Evolutionary conservation across 345 rosid genomes (phyloP).

Genomic region (Reutealis trisperma): DNA sequence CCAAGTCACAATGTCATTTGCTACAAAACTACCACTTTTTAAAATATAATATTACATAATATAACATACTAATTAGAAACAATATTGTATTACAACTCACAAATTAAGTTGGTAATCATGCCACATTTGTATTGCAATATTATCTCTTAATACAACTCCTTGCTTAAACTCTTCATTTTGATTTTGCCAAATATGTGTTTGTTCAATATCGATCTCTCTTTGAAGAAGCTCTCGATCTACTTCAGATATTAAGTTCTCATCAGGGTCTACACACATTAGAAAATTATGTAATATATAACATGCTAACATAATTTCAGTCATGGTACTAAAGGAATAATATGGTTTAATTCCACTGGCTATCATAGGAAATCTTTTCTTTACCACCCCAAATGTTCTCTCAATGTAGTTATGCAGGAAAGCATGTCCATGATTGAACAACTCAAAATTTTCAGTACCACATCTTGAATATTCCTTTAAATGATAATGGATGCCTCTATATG

Average conservation of each 20-base stretch:
- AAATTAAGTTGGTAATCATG: background rate
- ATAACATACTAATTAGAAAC: too few species aligned
- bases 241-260: background rate
- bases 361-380: background rate
- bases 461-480: background rate
- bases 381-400: background rate
- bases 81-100: too few species aligned
- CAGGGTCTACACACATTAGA: too few species aligned
- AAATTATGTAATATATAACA: background rate
- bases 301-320: background rate
- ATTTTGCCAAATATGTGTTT: too few species aligned
- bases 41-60: too few species aligned
- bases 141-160: background rate
- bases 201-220: too few species aligned
- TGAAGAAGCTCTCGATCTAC: background rate
- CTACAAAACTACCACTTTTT: too few species aligned
- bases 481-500: constrained; percentile 1
- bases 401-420: background rate
- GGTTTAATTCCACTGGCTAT: background rate
- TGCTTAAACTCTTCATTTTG: background rate
- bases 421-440: background rate
- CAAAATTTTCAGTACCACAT: background rate
- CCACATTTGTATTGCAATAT: background rate
- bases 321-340: background rate
- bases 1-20: too few species aligned